Evolutionary conservation across 2,329 filamentous ascomycete genomes (phyloP), one percentile per base, ranked within the genome.

Genomic region (Calonectria leucothoes): DNA sequence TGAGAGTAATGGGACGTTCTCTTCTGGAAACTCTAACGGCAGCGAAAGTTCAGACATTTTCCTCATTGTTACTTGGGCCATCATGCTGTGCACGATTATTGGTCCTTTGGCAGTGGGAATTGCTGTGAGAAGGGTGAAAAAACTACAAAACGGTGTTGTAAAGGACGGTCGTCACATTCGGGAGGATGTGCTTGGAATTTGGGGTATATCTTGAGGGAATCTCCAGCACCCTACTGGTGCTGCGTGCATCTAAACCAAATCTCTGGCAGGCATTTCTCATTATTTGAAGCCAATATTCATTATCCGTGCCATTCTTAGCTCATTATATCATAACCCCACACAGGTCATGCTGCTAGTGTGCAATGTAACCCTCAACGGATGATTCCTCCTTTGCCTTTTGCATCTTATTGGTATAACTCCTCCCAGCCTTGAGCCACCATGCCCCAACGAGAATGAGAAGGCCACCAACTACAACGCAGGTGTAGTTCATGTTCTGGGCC

Each of bases 61-160:
- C 67, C 82, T 91, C 0, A 82, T 91, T n/a, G 84, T 88, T 0
- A 87, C 87, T 0, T 91, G 89, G 89, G 89, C 88, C 2, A 89
- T 91, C 31, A 84, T 88, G 0, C 77, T 91, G 11, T 91, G 89
- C 75, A 91, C 89, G 0, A 84, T 91, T 15, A 66, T 88, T 6
- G 89, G 89, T 0, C 89, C 89, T 0, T 71, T 91, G 0, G 82
- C 80, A 11, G 85, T 90, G 0, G 89, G 89, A 0, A 59, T 89
- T 2, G 74, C 90, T 0, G 86, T 90, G 0, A 81, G 59, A 48
- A 42, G 59, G n/a, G 59, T 64, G 14, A 64, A 64, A 5, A 37
- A 64, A 12, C 6, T 64, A 8, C 59, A 64, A 10, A 33, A 33
- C 8, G 59, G 59, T 23, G 39, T 64, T 48, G 39, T 45, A 7